Conservation (phyloP, 257 asterid genomes). For the Solanum bukasovii region DNA sequence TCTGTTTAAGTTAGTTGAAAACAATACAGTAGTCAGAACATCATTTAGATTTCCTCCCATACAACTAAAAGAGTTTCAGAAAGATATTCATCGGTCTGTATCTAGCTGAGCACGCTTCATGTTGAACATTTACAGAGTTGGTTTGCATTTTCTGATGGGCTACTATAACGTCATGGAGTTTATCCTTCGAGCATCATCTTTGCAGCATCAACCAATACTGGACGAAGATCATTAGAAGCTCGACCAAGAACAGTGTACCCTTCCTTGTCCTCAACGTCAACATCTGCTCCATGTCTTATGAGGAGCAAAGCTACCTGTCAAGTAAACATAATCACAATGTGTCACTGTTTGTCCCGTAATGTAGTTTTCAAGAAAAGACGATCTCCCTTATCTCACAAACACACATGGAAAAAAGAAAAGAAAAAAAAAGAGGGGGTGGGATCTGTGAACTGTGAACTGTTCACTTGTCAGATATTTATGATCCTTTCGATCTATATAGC, state of each 20-base stretch:
- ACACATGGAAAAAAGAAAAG: background rate
- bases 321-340: background rate
- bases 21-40: too few relatives aligned
- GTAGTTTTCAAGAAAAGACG: background rate
- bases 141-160: background rate
- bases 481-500: background rate
- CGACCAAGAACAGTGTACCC: conserved; percentile 87
- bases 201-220: conserved; percentile 69
- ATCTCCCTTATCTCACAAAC: background rate
- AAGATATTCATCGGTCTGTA: background rate
- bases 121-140: background rate
- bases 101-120: background rate
- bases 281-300: conserved; percentile 88
- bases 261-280: conserved; percentile 81
- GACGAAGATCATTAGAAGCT: conserved; percentile 61
- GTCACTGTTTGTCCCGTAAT: background rate
- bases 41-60: background rate
- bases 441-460: background rate
- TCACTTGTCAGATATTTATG: background rate
- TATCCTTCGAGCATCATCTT: conserved; percentile 82
- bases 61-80: background rate
- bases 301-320: conserved; percentile 88
- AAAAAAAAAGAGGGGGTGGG: background rate
- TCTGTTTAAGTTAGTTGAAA: too few relatives aligned
- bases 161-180: background rate